These are phyloP conservation scores for Fragaria nilgerrensis DNA, from an alignment of 306 rosid species.

Conservation along the genomic window DNA sequence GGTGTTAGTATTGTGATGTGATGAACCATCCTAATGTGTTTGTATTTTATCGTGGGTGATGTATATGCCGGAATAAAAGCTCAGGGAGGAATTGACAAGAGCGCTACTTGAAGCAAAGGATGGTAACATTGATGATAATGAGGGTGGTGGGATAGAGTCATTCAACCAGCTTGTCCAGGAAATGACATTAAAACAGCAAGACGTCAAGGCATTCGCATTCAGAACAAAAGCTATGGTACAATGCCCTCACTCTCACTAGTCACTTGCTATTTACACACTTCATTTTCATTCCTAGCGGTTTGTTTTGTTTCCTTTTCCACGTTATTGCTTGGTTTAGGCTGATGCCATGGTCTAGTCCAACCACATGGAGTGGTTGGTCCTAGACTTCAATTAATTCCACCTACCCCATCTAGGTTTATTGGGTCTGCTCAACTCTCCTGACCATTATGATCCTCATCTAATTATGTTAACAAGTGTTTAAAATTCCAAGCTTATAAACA, in stretches of 20 bases:
- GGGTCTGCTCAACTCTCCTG: background rate
- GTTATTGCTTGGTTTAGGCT: slow-evolving; percentile 1
- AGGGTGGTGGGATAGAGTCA: slow-evolving; percentile 49
- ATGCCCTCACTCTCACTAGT: background rate
- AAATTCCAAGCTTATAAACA: background rate
- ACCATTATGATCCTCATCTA: slow-evolving; percentile 12
- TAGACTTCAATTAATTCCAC: background rate
- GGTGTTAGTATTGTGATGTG: background rate
- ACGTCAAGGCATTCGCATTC: slow-evolving; percentile 76
- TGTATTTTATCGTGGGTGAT: slow-evolving; percentile 21
- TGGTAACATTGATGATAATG: slow-evolving; percentile 33
- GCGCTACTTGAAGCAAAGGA: slow-evolving; percentile 64
- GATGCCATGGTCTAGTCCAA: slow-evolving; percentile 12
- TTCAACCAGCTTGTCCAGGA: slow-evolving; percentile 80
- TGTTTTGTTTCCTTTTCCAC: background rate
- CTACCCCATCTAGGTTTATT: background rate
- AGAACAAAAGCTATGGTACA: slow-evolving; percentile 84
- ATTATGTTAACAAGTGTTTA: background rate
- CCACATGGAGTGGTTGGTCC: slow-evolving; percentile 18
- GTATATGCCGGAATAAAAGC: slow-evolving; percentile 54
- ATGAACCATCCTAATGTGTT: slow-evolving; percentile 3
- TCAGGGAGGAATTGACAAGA: slow-evolving; percentile 73
- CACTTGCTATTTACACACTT: background rate
- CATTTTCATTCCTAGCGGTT: background rate
- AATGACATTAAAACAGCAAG: slow-evolving; percentile 54